Base-by-base conservation (phyloP, 2,329 filamentous ascomycete species). In the Pseudopithomyces chartarum region DNA sequence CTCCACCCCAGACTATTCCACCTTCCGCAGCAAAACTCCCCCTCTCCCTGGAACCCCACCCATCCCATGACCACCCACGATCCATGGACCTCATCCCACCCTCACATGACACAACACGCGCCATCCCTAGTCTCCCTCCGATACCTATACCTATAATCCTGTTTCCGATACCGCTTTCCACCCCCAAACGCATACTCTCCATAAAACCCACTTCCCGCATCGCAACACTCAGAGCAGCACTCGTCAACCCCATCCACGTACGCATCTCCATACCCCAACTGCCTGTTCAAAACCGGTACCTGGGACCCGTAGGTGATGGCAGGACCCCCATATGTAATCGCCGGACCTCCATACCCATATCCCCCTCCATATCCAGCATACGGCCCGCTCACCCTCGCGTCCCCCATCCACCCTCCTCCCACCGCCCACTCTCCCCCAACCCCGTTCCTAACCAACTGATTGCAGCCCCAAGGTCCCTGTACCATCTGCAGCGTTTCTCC, bases 401-500 rank as follows among this genome's bases (percentile, higher is more conserved):
- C 47, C 32, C 39, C 46, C 5, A 23, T 19, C 70, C 69, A 72
- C 15, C 43, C 63, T 58, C 22, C 68, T 64, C 8, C 66, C 63
- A 36, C 70, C 59, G 15, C 57, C 38, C 65, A 49, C 23, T 52
- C 62, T 7, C 74, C 76, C 19, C 69, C 66, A 33, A 65, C 52
- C 17, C 68, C 58, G 20, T 63, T 67, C 6, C 69, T 64, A n/a
- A 71, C 61, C 56, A 71, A 49, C 48, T 72, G 69, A 17, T 72
- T 71, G 34, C 67, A 70, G 8, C 67, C 69, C 69, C 71, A 73
- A 6, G 68, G 64, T 1, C 67, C 65, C 52, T 71, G 68, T 3
- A 73, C 62, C 69, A 71, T 71, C 42, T 71, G 63, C 4, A 70
- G 67, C 2, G 65, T 69, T 48, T 72, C 69, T 22, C 58, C 53